These are phyloP conservation scores for Inosperma sp. DNA, from an alignment of 768 basidiomycete species.

Conservation along the genomic window DNA sequence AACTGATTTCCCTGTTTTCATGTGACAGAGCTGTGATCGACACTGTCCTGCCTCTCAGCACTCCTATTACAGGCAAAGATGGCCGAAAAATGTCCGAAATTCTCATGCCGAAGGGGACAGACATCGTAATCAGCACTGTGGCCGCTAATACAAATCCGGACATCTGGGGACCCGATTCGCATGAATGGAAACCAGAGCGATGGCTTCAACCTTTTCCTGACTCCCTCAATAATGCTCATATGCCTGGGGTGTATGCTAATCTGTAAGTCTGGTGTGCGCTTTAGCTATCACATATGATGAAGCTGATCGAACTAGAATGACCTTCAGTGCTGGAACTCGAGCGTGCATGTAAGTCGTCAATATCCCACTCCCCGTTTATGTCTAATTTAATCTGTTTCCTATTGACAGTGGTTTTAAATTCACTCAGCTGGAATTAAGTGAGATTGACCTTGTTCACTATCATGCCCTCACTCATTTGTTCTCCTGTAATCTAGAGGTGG, in stretches of 20 bases:
- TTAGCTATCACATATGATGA: neutral
- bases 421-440: slow-evolving; percentile 49
- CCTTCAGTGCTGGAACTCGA: slow-evolving; percentile 36
- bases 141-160: slow-evolving; percentile 37
- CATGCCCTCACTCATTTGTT: neutral
- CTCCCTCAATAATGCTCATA: slow-evolving; percentile 9
- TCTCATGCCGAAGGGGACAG: slow-evolving; percentile 37
- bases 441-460: slow-evolving; percentile 11
- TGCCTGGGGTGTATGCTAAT: slow-evolving; percentile 20
- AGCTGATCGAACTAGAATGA: slow-evolving; percentile 28
- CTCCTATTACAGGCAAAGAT: slow-evolving; percentile 22
- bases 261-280: slow-evolving; percentile 9
- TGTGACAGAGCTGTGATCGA: slow-evolving; percentile 11
- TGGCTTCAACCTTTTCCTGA: slow-evolving; percentile 42
- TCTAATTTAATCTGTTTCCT: neutral
- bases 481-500: slow-evolving; percentile 18
- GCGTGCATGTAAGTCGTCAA: slow-evolving; percentile 39
- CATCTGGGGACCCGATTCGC: slow-evolving; percentile 45
- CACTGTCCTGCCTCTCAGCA: slow-evolving; percentile 11
- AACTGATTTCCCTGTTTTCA: neutral
- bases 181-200: slow-evolving; percentile 50
- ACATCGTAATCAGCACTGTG: slow-evolving; percentile 33
- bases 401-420: slow-evolving; percentile 45
- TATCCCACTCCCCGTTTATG: neutral
- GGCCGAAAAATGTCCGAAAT: slow-evolving; percentile 35